phyloP scores from a whole-genome alignment of 305 asterid species.

The Plantago coronopus region DNA sequence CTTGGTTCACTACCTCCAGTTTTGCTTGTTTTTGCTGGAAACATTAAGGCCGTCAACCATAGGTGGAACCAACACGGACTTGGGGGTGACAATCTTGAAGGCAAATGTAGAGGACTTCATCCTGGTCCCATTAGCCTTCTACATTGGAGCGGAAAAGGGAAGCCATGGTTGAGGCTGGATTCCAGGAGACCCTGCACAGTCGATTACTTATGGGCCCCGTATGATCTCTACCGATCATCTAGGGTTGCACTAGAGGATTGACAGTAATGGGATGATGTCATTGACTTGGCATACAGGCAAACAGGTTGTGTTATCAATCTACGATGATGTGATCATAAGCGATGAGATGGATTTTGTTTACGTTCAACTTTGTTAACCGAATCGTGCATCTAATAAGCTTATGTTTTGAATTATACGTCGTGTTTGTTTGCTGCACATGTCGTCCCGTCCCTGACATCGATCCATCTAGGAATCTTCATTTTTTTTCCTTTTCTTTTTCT shows the following conservation, averaged over 20 bases:
- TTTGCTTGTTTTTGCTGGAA: constrained; percentile 57
- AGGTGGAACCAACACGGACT: constrained; percentile 74
- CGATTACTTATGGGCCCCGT: constrained; percentile 51
- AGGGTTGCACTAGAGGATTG: constrained; percentile 37
- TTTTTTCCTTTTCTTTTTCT: neutral
- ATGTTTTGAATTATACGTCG: constrained; percentile 8
- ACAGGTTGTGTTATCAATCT: neutral
- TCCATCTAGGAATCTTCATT: constrained; percentile 15
- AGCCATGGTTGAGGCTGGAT: constrained; percentile 61
- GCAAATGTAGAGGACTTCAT: constrained; percentile 34
- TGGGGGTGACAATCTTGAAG: constrained; percentile 43
- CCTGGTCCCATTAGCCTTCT: constrained; percentile 37
- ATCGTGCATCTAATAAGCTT: constrained; percentile 6
- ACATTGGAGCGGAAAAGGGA: constrained; percentile 49
- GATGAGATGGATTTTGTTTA: constrained; percentile 5
- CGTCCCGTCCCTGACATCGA: constrained; percentile 12
- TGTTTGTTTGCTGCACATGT: constrained; percentile 15
- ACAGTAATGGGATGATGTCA: neutral
- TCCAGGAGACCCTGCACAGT: constrained; percentile 45
- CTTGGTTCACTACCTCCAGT: constrained; percentile 71
- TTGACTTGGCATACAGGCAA: neutral
- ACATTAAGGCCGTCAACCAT: constrained; percentile 47
- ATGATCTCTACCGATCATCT: constrained; percentile 40
- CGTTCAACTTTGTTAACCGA: neutral
- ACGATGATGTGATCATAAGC: neutral